These are phyloP conservation scores for Fraxinus greggii DNA, from an alignment of 305 asterid genomes.

Conservation along the genomic window DNA sequence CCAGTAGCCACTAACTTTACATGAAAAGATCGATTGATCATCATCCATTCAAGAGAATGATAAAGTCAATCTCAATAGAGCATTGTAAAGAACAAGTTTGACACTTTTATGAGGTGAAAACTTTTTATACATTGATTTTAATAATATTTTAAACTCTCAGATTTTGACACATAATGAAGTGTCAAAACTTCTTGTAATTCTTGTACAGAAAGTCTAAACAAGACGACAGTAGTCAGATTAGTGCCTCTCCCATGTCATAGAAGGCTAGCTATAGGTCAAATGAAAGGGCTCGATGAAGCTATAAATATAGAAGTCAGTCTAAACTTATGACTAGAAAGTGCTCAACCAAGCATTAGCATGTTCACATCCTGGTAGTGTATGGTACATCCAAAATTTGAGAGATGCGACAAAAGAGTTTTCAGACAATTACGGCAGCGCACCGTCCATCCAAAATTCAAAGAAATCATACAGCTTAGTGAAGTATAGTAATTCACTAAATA, in stretches of 20 bases:
- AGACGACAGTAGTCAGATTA: not conserved
- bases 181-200: too few relatives aligned
- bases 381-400: not conserved
- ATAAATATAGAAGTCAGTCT: not conserved
- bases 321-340: not conserved
- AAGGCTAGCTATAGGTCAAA: not conserved
- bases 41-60: too few relatives aligned
- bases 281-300: too few relatives aligned
- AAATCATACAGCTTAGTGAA: not conserved
- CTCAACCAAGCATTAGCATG: not conserved
- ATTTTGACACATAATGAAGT: too few relatives aligned
- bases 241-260: not conserved
- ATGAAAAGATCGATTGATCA: too few relatives aligned
- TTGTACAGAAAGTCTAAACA: not conserved
- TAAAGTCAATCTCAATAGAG: not conserved
- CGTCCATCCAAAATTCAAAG: not conserved
- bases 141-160: too few relatives aligned
- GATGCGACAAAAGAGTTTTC: not conserved
- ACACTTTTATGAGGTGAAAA: too few relatives aligned
- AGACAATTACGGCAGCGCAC: not conserved
- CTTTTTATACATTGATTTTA: too few relatives aligned
- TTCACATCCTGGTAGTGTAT: not conserved
- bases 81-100: not conserved
- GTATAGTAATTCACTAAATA: not conserved
- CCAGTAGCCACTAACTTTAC: too few relatives aligned